Percentiles rank a stretch among this genome's conserved stretches.
These are phyloP conservation scores for Thermothelomyces thermophilus DNA, from an alignment of 2,329 filamentous ascomycete species.

Conservation along the genomic window DNA sequence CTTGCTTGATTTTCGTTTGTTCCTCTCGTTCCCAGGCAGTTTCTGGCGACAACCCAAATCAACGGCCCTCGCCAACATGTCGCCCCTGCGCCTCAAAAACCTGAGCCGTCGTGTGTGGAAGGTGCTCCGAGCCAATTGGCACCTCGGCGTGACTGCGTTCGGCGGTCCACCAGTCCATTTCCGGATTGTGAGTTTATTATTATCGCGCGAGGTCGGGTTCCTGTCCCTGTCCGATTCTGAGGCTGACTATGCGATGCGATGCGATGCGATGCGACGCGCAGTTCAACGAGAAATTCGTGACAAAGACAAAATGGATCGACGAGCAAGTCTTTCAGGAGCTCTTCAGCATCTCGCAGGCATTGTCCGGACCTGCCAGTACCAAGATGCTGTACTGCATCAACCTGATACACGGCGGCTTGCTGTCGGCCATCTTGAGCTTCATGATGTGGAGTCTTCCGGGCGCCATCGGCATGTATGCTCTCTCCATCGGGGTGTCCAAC, in stretches of 20 bases:
- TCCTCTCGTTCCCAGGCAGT: too few species aligned
- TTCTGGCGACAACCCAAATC: background rate
- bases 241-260: background rate
- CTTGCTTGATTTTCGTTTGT: too few species aligned
- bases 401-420: constrained; percentile 54
- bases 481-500: constrained; percentile 57
- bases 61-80: background rate
- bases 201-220: background rate
- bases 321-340: constrained; percentile 62
- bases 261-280: constrained; percentile 20
- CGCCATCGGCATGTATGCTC: constrained; percentile 61
- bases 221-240: background rate
- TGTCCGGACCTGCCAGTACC: constrained; percentile 61
- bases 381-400: constrained; percentile 67
- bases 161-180: constrained; percentile 66
- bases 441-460: constrained; percentile 64
- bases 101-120: constrained; percentile 14
- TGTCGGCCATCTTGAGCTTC: constrained; percentile 53
- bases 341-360: constrained; percentile 61
- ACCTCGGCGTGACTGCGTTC: constrained; percentile 59
- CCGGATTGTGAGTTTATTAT: constrained; percentile 43
- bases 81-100: background rate
- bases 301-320: constrained; percentile 57
- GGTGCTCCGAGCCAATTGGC: constrained; percentile 39
- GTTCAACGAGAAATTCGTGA: constrained; percentile 56